Percentiles rank a stretch among this genome's conserved stretches.
Evolutionary conservation across 2,329 filamentous ascomycete species (phyloP).

Genomic region (Pezicula radicicola): DNA sequence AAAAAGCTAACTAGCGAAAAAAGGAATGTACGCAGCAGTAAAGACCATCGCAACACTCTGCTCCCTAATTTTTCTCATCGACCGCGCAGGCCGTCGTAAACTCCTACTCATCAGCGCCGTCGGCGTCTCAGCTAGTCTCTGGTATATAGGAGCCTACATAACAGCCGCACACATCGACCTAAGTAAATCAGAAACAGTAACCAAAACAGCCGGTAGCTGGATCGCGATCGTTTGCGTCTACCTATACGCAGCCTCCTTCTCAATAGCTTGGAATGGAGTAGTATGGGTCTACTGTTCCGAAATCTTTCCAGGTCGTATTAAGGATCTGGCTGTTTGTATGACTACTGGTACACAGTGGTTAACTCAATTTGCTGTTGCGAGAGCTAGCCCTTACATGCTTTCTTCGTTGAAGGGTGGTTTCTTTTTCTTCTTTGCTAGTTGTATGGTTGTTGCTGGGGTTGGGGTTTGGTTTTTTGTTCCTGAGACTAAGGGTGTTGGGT

Average conservation of each 20-base stretch:
- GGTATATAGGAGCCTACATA: conserved; percentile 24
- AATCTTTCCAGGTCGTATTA: conserved; percentile 21
- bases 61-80: conserved; percentile 57
- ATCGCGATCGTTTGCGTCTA: conserved; percentile 20
- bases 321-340: conserved; percentile 18
- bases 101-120: conserved; percentile 26
- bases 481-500: conserved; percentile 67
- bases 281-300: conserved; percentile 25
- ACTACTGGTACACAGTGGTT: conserved; percentile 18
- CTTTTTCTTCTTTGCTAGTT: conserved; percentile 55
- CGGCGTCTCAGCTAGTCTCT: conserved; percentile 12
- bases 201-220: conserved; percentile 14
- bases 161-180: conserved; percentile 15
- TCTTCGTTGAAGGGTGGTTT: conserved; percentile 14
- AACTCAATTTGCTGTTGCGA: conserved; percentile 15
- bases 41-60: conserved; percentile 17
- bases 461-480: conserved; percentile 75
- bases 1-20: neutral
- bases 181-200: neutral
- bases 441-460: conserved; percentile 58
- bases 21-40: conserved; percentile 19
- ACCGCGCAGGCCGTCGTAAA: conserved; percentile 53
- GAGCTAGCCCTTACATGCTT: conserved; percentile 18
- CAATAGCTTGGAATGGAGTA: conserved; percentile 24
- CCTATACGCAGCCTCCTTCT: conserved; percentile 23